A percentile compares a stretch with the other conserved stretches of the same genome.
Conservation (phyloP, 1,139 yeast genomes). For the Pichia sp. region DNA sequence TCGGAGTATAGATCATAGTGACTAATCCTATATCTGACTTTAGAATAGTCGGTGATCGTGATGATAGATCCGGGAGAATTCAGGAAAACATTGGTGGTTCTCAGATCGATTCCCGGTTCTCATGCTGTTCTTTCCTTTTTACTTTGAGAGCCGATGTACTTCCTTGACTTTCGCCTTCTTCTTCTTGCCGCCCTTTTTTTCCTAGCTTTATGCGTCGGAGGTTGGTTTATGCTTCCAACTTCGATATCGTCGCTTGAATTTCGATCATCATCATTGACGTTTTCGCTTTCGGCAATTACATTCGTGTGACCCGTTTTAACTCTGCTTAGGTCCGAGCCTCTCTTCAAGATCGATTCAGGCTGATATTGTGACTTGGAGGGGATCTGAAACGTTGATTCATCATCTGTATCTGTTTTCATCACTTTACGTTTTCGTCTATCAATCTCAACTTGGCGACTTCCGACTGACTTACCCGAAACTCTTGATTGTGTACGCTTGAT, state of each 20-base stretch:
- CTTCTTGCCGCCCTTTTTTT: constrained; percentile 10
- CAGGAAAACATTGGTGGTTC: constrained; percentile 45
- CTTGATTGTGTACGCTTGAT: not conserved
- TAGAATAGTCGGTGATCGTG: constrained; percentile 42
- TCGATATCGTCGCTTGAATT: not conserved
- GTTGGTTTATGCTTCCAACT: not conserved
- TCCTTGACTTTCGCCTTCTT: constrained; percentile 25
- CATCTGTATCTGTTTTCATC: constrained; percentile 11
- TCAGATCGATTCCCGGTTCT: constrained; percentile 54
- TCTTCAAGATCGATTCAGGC: constrained; percentile 10
- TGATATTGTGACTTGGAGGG: not conserved
- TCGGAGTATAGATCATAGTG: constrained; percentile 34
- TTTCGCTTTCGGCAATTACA: not conserved
- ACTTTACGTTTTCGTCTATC: constrained; percentile 5
- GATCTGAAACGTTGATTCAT: constrained; percentile 4
- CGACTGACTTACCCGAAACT: not conserved
- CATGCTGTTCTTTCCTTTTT: constrained; percentile 41
- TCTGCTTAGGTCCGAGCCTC: not conserved
- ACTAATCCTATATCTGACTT: constrained; percentile 38
- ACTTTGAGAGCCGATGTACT: constrained; percentile 32
- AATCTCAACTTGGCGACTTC: constrained; percentile 8
- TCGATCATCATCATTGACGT: not conserved
- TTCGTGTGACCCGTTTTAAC: not conserved
- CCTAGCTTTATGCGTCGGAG: not conserved
- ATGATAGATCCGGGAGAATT: constrained; percentile 34